Evolutionary conservation across 192 early-diverging fungal species (phyloP).

Genomic region (Coemansia pectinata): DNA sequence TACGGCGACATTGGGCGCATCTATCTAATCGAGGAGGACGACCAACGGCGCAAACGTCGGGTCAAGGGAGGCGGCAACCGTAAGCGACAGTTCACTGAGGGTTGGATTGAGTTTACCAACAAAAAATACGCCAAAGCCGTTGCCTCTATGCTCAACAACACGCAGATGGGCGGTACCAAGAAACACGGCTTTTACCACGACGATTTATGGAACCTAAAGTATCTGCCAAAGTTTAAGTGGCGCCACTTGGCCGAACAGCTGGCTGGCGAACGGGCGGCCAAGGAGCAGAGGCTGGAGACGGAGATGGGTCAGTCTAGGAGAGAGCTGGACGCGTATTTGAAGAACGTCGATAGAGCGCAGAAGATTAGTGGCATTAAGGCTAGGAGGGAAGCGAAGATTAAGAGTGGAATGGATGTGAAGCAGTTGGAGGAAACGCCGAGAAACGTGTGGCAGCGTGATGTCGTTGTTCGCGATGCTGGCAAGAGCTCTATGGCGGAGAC

Average conservation of each 20-base stretch:
- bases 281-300: constrained; percentile 76
- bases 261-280: constrained; percentile 70
- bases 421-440: constrained; percentile 46
- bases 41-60: constrained; percentile 66
- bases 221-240: constrained; percentile 97
- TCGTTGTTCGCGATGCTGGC: constrained; percentile 55
- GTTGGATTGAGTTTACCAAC: constrained; percentile 96
- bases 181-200: constrained; percentile 86
- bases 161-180: constrained; percentile 77
- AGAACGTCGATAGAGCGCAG: constrained; percentile 86
- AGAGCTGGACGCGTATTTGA: constrained; percentile 84
- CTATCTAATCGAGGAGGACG: constrained; percentile 85
- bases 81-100: constrained; percentile 85
- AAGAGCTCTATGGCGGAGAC: constrained; percentile 12
- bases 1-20: constrained; percentile 81
- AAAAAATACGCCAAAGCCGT: constrained; percentile 84
- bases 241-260: constrained; percentile 91
- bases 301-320: constrained; percentile 84
- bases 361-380: constrained; percentile 80
- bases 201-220: constrained; percentile 97
- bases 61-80: constrained; percentile 87
- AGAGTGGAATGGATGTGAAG: constrained; percentile 42
- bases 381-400: constrained; percentile 55
- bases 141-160: constrained; percentile 77
- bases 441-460: constrained; percentile 67